Conservation (phyloP, 768 basidiomycete genomes). For the Termitomyces sp. region DNA sequence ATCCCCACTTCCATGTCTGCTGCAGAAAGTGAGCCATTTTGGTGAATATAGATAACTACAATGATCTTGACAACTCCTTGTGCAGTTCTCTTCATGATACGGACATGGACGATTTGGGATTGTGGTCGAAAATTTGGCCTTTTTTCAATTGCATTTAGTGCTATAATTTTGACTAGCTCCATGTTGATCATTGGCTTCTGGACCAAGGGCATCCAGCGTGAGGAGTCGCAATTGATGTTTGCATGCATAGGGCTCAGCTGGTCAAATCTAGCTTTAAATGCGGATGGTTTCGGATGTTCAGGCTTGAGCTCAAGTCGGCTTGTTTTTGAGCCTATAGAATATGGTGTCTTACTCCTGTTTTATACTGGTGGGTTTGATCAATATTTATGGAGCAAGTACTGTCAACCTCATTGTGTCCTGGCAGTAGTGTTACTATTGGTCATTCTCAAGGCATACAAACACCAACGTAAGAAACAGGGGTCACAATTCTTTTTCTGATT, state of each 20-base stretch:
- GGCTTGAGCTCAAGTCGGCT: neutral
- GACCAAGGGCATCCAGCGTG: neutral
- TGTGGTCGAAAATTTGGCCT: neutral
- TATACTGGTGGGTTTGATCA: neutral
- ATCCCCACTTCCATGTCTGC: neutral
- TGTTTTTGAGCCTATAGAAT: neutral
- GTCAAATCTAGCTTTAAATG: no score
- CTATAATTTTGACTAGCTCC: neutral
- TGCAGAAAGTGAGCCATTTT: neutral
- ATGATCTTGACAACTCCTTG: neutral
- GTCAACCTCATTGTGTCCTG: no score
- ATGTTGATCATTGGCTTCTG: neutral
- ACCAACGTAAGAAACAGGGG: neutral
- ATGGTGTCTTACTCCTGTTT: neutral
- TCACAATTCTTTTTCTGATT: neutral
- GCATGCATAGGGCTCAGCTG: neutral
- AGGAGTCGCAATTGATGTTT: neutral
- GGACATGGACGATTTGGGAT: neutral
- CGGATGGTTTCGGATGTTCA: neutral
- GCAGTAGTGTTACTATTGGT: neutral
- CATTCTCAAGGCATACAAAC: neutral
- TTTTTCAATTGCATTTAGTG: neutral
- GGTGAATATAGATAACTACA: neutral
- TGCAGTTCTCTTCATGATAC: neutral
- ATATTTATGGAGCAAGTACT: neutral